phyloP scores from a whole-genome alignment of 2,329 filamentous ascomycete genomes.

The Ceratocystis cacaofunesta region DNA sequence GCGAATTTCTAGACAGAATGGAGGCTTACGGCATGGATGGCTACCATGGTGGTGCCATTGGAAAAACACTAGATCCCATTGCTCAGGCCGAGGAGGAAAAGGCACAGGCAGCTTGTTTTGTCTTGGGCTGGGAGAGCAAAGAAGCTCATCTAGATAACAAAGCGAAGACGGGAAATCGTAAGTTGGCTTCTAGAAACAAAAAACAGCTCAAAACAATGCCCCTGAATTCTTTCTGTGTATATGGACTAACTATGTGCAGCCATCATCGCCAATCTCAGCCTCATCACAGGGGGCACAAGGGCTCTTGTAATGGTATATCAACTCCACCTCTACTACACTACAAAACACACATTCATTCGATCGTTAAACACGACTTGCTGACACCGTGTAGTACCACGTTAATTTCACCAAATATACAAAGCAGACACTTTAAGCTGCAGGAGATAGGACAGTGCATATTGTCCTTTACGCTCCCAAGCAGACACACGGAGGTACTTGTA shows the following conservation, averaged over 20 bases:
- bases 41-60: constrained; percentile 24
- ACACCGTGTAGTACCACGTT: constrained; percentile 22
- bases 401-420: constrained; percentile 16
- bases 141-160: constrained; percentile 25
- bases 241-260: constrained; percentile 19
- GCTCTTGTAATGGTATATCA: constrained; percentile 24
- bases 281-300: constrained; percentile 23
- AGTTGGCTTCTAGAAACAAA: constrained; percentile 9
- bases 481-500: neutral
- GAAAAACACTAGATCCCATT: constrained; percentile 23
- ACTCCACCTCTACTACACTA: neutral
- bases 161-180: constrained; percentile 19
- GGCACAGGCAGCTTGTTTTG: constrained; percentile 23
- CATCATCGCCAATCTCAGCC: constrained; percentile 26
- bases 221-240: neutral
- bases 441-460: neutral
- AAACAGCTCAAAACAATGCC: neutral
- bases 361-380: neutral
- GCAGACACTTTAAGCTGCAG: neutral
- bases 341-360: neutral
- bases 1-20: constrained; percentile 24
- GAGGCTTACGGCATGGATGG: constrained; percentile 21
- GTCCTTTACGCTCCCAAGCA: neutral
- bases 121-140: constrained; percentile 29
- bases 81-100: constrained; percentile 21